Percentiles rank a stretch among this genome's conserved stretches.
Evolutionary conservation across 805 yeast species (phyloP).

Genomic region (Ogataea pignaliae): DNA sequence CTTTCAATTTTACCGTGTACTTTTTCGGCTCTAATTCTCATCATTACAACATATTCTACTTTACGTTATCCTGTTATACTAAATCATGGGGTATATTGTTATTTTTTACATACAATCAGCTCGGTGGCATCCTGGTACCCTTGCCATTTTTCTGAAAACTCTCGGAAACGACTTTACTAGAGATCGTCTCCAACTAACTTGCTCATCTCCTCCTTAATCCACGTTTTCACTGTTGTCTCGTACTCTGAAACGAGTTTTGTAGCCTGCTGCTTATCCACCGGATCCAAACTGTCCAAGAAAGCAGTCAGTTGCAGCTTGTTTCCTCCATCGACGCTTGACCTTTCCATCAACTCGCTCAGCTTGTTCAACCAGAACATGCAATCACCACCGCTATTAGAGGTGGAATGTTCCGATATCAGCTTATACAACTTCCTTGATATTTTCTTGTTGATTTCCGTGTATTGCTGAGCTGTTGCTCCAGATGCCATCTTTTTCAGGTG

Average conservation of each 20-base stretch:
- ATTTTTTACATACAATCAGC: not conserved
- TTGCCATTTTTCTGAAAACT: not conserved
- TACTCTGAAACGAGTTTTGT: not conserved
- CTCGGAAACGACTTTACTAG: too few species aligned
- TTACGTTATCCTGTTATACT: not conserved
- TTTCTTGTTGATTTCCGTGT: conserved; percentile 56
- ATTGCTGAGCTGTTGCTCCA: conserved; percentile 24
- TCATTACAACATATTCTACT: not conserved
- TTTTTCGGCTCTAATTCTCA: not conserved
- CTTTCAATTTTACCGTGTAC: not conserved
- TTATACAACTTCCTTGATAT: conserved; percentile 59
- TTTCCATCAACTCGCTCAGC: conserved; percentile 27
- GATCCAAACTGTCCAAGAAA: conserved; percentile 15
- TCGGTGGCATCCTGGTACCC: too few species aligned
- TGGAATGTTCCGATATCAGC: conserved; percentile 3
- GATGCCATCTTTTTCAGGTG: conserved; percentile 39
- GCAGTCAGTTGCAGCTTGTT: conserved; percentile 5
- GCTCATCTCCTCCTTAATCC: too few species aligned
- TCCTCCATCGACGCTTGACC: conserved; percentile 17
- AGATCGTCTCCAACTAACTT: too few species aligned
- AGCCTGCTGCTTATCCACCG: conserved; percentile 1
- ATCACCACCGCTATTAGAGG: not conserved
- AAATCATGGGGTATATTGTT: not conserved
- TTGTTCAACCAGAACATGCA: conserved; percentile 23
- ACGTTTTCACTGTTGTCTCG: not conserved